phyloP scores from a whole-genome alignment of 768 basidiomycete genomes.

The Rhodocollybia butyracea region DNA sequence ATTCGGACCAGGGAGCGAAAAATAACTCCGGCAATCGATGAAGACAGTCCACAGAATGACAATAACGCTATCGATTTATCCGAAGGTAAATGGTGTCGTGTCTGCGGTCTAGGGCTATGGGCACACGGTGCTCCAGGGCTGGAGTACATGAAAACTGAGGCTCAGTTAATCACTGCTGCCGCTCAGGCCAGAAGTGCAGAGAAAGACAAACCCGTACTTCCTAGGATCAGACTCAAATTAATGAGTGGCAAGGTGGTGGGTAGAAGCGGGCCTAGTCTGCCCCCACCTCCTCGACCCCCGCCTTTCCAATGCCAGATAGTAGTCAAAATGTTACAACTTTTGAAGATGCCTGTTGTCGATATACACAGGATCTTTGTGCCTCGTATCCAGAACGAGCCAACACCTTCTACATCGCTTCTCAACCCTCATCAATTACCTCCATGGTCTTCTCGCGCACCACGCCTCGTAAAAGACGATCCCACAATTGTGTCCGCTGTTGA shows the following conservation, averaged over 20 bases:
- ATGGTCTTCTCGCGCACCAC: conserved; percentile 3
- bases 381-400: not conserved
- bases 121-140: conserved; percentile 3
- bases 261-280: not conserved
- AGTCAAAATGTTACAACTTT: not conserved
- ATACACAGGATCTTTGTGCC: not conserved
- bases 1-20: conserved; percentile 17
- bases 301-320: conserved; percentile 5
- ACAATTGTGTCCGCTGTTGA: conserved; percentile 27
- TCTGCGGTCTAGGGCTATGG: conserved; percentile 7
- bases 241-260: not conserved
- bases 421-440: conserved; percentile 1
- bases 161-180: not conserved
- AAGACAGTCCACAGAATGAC: not conserved
- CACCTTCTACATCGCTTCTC: not conserved
- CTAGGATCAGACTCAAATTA: not conserved
- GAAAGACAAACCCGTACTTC: not conserved
- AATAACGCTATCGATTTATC: not conserved
- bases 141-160: conserved; percentile 1
- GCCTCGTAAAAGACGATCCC: conserved; percentile 2
- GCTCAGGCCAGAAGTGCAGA: not conserved
- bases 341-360: conserved; percentile 7
- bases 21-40: conserved; percentile 1
- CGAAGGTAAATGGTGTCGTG: conserved; percentile 7
- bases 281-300: not conserved